Conservation (phyloP, 495 filamentous ascomycete species). For the Penicillium macrosclerotiorum region DNA sequence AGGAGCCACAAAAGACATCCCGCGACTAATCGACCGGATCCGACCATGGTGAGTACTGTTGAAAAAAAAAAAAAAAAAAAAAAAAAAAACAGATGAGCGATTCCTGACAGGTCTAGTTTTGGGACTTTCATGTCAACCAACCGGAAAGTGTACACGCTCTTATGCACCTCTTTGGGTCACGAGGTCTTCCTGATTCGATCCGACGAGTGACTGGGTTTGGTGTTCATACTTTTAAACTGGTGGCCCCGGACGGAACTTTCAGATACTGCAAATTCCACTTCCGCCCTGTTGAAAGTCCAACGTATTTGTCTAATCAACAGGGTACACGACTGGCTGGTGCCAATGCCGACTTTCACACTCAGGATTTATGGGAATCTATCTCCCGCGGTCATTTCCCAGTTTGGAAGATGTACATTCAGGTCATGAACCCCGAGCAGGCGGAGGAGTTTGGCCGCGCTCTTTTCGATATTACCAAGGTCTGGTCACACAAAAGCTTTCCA, state of each 20-base stretch:
- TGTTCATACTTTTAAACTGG: slow-evolving; percentile 65
- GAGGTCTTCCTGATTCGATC: slow-evolving; percentile 60
- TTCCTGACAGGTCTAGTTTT: slow-evolving; percentile 49
- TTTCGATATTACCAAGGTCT: slow-evolving; percentile 47
- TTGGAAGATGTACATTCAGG: slow-evolving; percentile 40
- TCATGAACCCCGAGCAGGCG: slow-evolving; percentile 45
- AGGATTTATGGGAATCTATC: slow-evolving; percentile 39
- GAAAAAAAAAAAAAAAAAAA: no score
- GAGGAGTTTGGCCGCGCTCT: slow-evolving; percentile 31
- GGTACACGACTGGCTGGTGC: slow-evolving; percentile 51
- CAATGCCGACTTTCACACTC: slow-evolving; percentile 37
- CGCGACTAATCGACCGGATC: slow-evolving; percentile 43
- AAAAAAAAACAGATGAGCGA: no score
- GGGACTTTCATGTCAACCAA: slow-evolving; percentile 46
- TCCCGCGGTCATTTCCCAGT: slow-evolving; percentile 26
- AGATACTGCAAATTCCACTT: slow-evolving; percentile 65
- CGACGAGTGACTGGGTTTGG: slow-evolving; percentile 65
- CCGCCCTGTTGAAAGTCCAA: slow-evolving; percentile 57
- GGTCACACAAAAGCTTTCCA: slow-evolving; percentile 41
- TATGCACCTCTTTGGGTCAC: slow-evolving; percentile 66
- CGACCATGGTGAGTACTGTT: slow-evolving; percentile 41
- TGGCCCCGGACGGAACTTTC: slow-evolving; percentile 51
- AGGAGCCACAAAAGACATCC: slow-evolving; percentile 51
- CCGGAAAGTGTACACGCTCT: slow-evolving; percentile 57
- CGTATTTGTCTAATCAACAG: slow-evolving; percentile 53